Conservation (phyloP, 2,329 filamentous ascomycete genomes). For the Ophiocordyceps sinensis region DNA sequence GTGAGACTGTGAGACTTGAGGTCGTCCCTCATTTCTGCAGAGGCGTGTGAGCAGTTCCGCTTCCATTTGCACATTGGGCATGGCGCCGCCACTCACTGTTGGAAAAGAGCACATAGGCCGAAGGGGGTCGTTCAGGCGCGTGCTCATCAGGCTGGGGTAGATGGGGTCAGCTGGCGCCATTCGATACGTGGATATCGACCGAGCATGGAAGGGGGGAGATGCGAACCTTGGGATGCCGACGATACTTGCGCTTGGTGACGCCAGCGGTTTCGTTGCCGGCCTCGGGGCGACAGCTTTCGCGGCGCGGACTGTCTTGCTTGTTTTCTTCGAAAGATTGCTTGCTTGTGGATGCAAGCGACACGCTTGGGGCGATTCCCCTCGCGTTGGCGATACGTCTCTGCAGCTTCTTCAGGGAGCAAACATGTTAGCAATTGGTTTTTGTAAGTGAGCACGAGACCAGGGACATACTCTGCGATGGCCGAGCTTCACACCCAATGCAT, state of each 20-base stretch:
- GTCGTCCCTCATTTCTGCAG: slow-evolving; percentile 60
- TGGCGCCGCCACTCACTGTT: slow-evolving; percentile 48
- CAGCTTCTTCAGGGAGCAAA: slow-evolving; percentile 45
- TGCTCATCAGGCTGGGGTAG: slow-evolving; percentile 52
- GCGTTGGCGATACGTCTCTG: slow-evolving; percentile 68
- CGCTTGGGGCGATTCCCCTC: slow-evolving; percentile 44
- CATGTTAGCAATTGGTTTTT: background rate
- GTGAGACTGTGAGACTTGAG: slow-evolving; percentile 62
- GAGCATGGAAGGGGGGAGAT: background rate
- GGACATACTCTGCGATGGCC: slow-evolving; percentile 61
- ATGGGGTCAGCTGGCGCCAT: background rate
- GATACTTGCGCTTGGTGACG: slow-evolving; percentile 57
- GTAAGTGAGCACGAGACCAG: background rate
- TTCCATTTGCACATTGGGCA: background rate
- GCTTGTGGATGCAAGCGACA: slow-evolving; percentile 30
- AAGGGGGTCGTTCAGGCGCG: slow-evolving; percentile 66
- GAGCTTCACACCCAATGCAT: slow-evolving; percentile 61
- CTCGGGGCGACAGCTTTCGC: slow-evolving; percentile 33
- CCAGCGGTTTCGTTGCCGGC: slow-evolving; percentile 26
- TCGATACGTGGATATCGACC: background rate
- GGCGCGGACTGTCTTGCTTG: slow-evolving; percentile 37
- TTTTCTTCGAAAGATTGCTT: slow-evolving; percentile 37
- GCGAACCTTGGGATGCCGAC: slow-evolving; percentile 58
- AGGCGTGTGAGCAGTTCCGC: background rate
- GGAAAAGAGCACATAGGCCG: slow-evolving; percentile 74